Percentiles rank a stretch among this genome's conserved stretches.
Conservation (phyloP, 768 basidiomycete genomes). For the Agrocybe praecox region DNA sequence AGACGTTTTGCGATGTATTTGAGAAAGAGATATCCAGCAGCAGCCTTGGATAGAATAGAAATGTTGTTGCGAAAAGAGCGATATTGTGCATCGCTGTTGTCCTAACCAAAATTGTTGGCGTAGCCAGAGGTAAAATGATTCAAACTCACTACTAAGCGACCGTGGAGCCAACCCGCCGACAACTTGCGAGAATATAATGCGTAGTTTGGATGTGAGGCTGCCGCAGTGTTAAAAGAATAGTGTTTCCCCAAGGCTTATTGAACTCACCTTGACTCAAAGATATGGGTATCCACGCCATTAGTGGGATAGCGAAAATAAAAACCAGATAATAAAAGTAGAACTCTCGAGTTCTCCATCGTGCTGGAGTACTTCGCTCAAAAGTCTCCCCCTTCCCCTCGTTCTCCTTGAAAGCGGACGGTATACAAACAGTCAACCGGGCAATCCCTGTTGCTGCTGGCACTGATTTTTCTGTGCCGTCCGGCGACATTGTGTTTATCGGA, state of each 20-base stretch:
- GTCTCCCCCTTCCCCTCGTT: background rate
- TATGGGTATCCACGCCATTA: slow-evolving; percentile 79
- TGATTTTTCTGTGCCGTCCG: background rate
- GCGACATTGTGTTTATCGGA: background rate
- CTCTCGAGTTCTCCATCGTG: slow-evolving; percentile 82
- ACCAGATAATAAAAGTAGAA: slow-evolving; percentile 77
- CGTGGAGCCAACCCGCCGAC: slow-evolving; percentile 80
- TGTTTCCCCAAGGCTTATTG: slow-evolving; percentile 1
- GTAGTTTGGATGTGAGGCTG: slow-evolving; percentile 81
- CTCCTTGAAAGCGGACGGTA: slow-evolving; percentile 23
- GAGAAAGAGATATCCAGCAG: slow-evolving; percentile 53
- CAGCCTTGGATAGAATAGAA: slow-evolving; percentile 54
- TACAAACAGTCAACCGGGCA: slow-evolving; percentile 24
- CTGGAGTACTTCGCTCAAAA: slow-evolving; percentile 6
- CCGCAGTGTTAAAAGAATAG: background rate
- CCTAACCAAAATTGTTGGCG: slow-evolving; percentile 47
- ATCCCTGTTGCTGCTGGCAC: slow-evolving; percentile 21
- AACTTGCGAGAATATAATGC: slow-evolving; percentile 56
- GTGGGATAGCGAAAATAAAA: slow-evolving; percentile 60
- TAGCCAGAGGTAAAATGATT: background rate
- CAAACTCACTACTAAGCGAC: slow-evolving; percentile 70
- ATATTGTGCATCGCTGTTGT: slow-evolving; percentile 92
- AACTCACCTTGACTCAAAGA: slow-evolving; percentile 75
- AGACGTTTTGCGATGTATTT: slow-evolving; percentile 52
- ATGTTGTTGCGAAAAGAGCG: slow-evolving; percentile 84